Evolutionary conservation across 2,329 filamentous ascomycete species (phyloP), one percentile per base, ranked within the genome.

Genomic region (Tolypocladium guangdongense): DNA sequence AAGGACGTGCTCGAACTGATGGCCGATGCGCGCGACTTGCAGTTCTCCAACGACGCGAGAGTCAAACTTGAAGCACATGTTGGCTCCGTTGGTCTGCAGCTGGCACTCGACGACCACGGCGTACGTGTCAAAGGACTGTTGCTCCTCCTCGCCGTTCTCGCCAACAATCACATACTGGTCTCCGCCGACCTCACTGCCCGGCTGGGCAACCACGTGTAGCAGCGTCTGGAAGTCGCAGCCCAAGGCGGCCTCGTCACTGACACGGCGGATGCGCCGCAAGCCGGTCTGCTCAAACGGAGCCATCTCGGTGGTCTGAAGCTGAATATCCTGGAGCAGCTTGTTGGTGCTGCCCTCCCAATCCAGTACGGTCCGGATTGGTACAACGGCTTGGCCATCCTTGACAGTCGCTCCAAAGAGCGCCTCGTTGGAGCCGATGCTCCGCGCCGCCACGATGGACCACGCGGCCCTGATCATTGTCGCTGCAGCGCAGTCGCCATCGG

Each of bases 341-440:
- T 51, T 51, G 10, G 58, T 54, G n/a, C 43, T 57, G 7, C 49
- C 32, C 12, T 57, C 50, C 22, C 41, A 52, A 30, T 58, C 48
- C 10, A 58, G 18, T 18, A 47, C 46, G 22, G 55, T 52, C 11
- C 57, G 53, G 37, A 55, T 24, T 0, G 63, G 49, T 2, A 66
- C 38, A 0, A 58, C 52, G 2, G 56, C 57, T 12, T 60, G 54
- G 5, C 61, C 51, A 3, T 60, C 63, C 1, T 52, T 56, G 2
- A 62, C 52, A 4, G 58, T 55, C 2, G 56, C 51, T 1, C 62
- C 64, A 32, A 63, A 66, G 11, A 63, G 20, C 1, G 63, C 55
- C 50, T 74, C 71, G 22, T 54, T 50, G 20, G 54, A 66, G 55
- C 22, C 65, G 56, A 71, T 64, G 52, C 71, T 70, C 1, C 68